phyloP scores from a whole-genome alignment of 768 basidiomycete species.

The Hortiboletus campestris region DNA sequence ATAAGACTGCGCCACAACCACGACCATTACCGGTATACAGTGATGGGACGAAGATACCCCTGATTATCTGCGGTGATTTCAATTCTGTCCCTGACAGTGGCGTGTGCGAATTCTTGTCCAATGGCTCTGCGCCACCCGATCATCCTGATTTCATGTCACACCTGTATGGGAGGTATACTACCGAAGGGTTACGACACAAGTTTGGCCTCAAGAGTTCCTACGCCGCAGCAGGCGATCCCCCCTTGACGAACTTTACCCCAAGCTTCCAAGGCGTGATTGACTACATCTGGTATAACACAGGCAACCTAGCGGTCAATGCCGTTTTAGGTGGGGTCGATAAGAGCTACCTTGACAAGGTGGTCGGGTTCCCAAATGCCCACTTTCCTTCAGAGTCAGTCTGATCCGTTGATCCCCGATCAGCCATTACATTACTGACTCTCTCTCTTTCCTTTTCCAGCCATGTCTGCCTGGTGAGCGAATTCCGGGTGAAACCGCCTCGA shows the following conservation, averaged over 20 bases:
- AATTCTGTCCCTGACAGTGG: slow-evolving; percentile 87
- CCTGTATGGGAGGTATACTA: slow-evolving; percentile 90
- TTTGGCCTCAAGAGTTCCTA: slow-evolving; percentile 87
- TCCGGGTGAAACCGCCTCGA: slow-evolving; percentile 75
- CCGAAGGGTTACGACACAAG: slow-evolving; percentile 78
- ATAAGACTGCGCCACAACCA: slow-evolving; percentile 26
- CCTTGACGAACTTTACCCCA: slow-evolving; percentile 89
- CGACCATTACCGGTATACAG: slow-evolving; percentile 67
- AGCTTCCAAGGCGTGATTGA: slow-evolving; percentile 86
- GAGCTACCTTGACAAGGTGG: slow-evolving; percentile 81
- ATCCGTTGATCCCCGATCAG: slow-evolving; percentile 3
- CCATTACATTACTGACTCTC: neutral
- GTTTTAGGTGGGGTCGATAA: slow-evolving; percentile 89
- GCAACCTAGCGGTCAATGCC: slow-evolving; percentile 71
- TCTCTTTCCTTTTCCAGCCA: slow-evolving; percentile 49
- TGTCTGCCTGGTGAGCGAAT: slow-evolving; percentile 67
- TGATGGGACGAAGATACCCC: slow-evolving; percentile 86
- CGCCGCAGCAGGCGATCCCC: slow-evolving; percentile 53
- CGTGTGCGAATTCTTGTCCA: slow-evolving; percentile 87
- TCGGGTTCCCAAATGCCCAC: slow-evolving; percentile 96
- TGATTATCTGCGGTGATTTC: slow-evolving; percentile 92
- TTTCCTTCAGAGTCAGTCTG: slow-evolving; percentile 92
- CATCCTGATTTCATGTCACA: slow-evolving; percentile 94
- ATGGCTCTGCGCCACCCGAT: slow-evolving; percentile 62
- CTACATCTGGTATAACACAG: slow-evolving; percentile 88